Evolutionary conservation across 306 rosid species (phyloP), one percentile per base, ranked within the genome.

Genomic region (Pterocarpus macrocarpus): DNA sequence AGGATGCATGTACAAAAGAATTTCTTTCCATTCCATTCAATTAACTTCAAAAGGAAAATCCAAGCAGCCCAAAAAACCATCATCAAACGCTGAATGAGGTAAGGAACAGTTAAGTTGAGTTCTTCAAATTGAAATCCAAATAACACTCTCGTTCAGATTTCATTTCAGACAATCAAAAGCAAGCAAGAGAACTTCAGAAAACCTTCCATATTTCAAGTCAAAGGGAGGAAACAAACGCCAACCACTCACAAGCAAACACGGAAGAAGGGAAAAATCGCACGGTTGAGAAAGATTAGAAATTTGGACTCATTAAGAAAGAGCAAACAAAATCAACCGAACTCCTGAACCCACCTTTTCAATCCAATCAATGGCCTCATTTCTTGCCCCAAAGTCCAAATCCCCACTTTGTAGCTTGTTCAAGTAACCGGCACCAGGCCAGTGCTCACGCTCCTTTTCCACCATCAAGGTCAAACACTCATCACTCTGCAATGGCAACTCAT

Each of bases 331-430:
- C 76, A 82, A 77, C 59, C 55, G 16, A 7, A 73, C 41, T 57
- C 47, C 38, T 10, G 68, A 80, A 89, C 87, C 71, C 77, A 96
- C 99, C 99, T 94, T 88, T 57, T 44, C 70, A 85, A 96, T 96
- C 98, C 99, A 96, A 88, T 87, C 92, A 82, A 92, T 87, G 49
- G 97, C 92, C 53, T 90, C 91, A 17, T 80, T 84, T 87, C 98
- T 90, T 17, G 94, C 90, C 39, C 66, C 88, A 16, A 86, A 79
- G 80, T 96, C 94, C 88, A 93, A 91, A 81, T 84, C 94, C 39
- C 97, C 97, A 75, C 7, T 83, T 4, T 61, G 85, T 14, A 96
- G 77, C 79, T 77, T 96, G 78, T 74, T 65, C 78, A 92, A 73
- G 85, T 94, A 96, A 82, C 66, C 92, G 35, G 14, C 33, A 76